Evolutionary conservation across 495 filamentous ascomycete genomes (phyloP).

Genomic region (Lindgomyces ingoldianus): DNA sequence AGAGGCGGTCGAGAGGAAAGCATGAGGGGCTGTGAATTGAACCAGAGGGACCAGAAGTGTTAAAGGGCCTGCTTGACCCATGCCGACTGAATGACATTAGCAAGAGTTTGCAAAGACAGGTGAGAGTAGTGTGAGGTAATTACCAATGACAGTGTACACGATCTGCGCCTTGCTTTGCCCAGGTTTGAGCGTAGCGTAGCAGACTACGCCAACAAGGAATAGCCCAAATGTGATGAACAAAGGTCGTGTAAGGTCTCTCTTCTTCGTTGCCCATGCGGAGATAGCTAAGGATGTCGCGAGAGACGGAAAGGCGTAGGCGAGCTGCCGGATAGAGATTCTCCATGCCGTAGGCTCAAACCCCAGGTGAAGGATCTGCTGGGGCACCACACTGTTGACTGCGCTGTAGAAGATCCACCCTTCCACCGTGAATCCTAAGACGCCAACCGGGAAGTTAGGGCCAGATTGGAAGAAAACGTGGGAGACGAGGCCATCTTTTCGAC

Average conservation of each 20-base stretch:
- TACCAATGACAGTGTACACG: constrained; percentile 50
- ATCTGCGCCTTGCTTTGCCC: constrained; percentile 50
- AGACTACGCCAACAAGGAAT: constrained; percentile 52
- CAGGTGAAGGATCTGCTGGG: constrained; percentile 54
- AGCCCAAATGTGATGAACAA: constrained; percentile 50
- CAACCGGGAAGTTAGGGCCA: constrained; percentile 55
- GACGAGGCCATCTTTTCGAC: constrained; percentile 52
- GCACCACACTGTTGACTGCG: constrained; percentile 56
- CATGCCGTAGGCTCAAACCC: constrained; percentile 50
- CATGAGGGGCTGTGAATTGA: constrained; percentile 57
- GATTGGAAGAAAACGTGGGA: constrained; percentile 56
- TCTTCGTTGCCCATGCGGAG: constrained; percentile 51
- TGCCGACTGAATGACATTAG: constrained; percentile 36
- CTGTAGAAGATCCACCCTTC: constrained; percentile 61
- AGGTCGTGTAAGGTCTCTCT: constrained; percentile 53
- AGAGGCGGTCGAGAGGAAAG: constrained; percentile 55
- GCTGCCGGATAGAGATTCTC: constrained; percentile 52
- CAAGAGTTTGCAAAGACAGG: neutral
- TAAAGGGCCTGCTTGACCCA: constrained; percentile 54
- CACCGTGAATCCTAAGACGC: constrained; percentile 55
- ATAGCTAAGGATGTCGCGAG: constrained; percentile 32
- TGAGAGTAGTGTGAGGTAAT: neutral
- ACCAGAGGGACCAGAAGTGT: constrained; percentile 53
- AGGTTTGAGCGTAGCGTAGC: constrained; percentile 53
- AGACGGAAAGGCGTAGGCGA: constrained; percentile 42